Percentiles rank a stretch among this genome's conserved stretches.
Evolutionary conservation across 805 yeast genomes (phyloP).

Genomic region (Hanseniaspora nectarophila): DNA sequence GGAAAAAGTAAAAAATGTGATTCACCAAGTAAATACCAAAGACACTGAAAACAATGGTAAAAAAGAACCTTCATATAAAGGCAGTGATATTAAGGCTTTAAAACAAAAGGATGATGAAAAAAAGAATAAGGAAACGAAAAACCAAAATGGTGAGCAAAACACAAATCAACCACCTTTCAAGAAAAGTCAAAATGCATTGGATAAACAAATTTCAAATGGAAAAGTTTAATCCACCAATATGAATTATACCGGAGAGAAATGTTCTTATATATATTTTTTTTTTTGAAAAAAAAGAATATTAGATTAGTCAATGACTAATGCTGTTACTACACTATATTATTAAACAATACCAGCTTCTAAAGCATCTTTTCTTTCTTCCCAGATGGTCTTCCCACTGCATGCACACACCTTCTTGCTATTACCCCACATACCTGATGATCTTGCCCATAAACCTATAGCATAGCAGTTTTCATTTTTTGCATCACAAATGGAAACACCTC

Average conservation of each 20-base stretch:
- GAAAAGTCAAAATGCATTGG: constrained; percentile 4
- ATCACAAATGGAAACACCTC: constrained; percentile 37
- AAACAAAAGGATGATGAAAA: constrained; percentile 12
- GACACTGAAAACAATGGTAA: neutral
- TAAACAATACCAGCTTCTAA: constrained; percentile 25
- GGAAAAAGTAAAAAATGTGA: constrained; percentile 4
- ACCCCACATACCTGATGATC: constrained; percentile 97
- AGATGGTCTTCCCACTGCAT: constrained; percentile 87
- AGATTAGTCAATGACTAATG: too few relatives aligned
- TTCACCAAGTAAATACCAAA: neutral
- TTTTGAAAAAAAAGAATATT: too few relatives aligned
- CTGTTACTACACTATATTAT: too few relatives aligned
- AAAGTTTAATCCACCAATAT: too few relatives aligned
- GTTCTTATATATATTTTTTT: too few relatives aligned
- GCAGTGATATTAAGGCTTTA: constrained; percentile 12
- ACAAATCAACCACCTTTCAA: constrained; percentile 7
- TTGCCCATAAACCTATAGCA: constrained; percentile 41
- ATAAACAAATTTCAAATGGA: neutral
- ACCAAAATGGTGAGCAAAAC: neutral
- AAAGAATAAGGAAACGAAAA: neutral
- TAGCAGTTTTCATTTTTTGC: constrained; percentile 58
- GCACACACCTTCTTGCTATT: constrained; percentile 86
- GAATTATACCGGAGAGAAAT: neutral
- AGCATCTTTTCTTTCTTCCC: constrained; percentile 89
- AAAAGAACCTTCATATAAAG: neutral